Percentiles rank a stretch among this genome's conserved stretches.
Evolutionary conservation across 139 green algal species (phyloP).

Genomic region (Diplosphaera chodatii): DNA sequence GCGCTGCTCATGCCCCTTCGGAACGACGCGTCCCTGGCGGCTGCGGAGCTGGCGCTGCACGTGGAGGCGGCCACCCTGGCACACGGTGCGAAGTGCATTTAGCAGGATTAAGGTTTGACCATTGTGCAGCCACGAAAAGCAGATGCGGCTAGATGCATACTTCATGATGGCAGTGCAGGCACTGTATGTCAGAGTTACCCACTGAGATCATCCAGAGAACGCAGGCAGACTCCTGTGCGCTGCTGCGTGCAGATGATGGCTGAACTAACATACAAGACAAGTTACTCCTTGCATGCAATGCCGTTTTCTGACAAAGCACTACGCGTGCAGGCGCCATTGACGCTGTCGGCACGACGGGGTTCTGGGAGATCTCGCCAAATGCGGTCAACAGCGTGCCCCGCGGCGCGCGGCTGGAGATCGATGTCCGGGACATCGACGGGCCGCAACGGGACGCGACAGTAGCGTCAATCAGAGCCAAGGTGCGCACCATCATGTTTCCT

Average conservation of each 20-base stretch:
- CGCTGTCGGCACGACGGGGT: constrained; percentile 78
- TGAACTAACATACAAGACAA: too few relatives aligned
- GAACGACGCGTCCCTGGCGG: constrained; percentile 84
- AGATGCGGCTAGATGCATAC: too few relatives aligned
- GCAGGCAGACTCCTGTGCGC: too few relatives aligned
- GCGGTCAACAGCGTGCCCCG: constrained; percentile 87
- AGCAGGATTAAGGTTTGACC: too few relatives aligned
- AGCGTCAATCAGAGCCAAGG: constrained; percentile 31
- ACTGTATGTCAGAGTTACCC: too few relatives aligned
- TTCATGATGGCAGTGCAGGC: too few relatives aligned
- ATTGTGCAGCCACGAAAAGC: too few relatives aligned
- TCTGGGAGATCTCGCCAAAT: constrained; percentile 71
- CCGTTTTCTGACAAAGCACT: too few relatives aligned
- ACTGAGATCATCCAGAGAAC: too few relatives aligned
- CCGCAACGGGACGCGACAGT: constrained; percentile 64
- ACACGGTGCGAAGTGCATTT: constrained; percentile 20
- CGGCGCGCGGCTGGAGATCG: constrained; percentile 39
- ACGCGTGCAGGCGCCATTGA: constrained; percentile 53
- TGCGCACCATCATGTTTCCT: too few relatives aligned
- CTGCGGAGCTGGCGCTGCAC: constrained; percentile 79
- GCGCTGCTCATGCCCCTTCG: constrained; percentile 43
- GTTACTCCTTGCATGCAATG: too few relatives aligned
- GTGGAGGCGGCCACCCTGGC: constrained; percentile 41
- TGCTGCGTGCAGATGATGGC: too few relatives aligned
- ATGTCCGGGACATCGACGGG: constrained; percentile 80